Percentiles rank a stretch among this genome's conserved stretches.
Conservation (phyloP, 352 stramenopile species). For the Phytophthora litchii region DNA sequence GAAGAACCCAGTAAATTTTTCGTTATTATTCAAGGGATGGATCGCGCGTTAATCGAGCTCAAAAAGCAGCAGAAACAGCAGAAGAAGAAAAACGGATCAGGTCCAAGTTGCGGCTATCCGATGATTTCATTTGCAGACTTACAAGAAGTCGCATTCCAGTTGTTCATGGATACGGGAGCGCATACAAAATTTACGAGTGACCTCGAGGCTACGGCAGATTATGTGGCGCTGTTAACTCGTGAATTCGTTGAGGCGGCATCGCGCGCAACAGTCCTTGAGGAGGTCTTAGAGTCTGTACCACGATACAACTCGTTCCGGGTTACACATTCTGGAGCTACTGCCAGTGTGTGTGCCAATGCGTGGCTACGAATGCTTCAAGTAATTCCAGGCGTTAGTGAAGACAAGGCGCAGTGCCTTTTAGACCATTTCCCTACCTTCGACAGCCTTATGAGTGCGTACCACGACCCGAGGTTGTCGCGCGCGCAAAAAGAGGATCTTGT, state of each 20-base stretch:
- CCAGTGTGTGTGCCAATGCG: conserved; percentile 56
- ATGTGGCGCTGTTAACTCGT: conserved; percentile 59
- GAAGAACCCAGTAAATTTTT: conserved; percentile 43
- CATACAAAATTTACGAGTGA: conserved; percentile 77
- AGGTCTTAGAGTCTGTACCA: conserved; percentile 61
- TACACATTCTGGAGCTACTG: conserved; percentile 42
- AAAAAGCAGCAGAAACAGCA: conserved; percentile 46
- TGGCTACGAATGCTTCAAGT: conserved; percentile 86
- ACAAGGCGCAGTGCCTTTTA: conserved; percentile 67
- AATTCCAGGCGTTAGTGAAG: conserved; percentile 75
- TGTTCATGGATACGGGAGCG: conserved; percentile 63
- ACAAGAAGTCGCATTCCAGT: conserved; percentile 64
- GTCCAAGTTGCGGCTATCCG: neutral
- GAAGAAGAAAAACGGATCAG: conserved; percentile 34
- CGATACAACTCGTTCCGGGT: conserved; percentile 71
- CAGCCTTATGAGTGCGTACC: conserved; percentile 58
- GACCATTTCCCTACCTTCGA: conserved; percentile 66
- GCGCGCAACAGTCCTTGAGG: conserved; percentile 47
- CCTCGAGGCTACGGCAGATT: conserved; percentile 52
- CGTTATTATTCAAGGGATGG: conserved; percentile 67
- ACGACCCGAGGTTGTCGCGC: conserved; percentile 35
- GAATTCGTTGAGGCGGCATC: conserved; percentile 55
- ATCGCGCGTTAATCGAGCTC: conserved; percentile 52
- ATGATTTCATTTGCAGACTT: conserved; percentile 60
- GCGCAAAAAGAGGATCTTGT: conserved; percentile 64